phyloP scores from a whole-genome alignment of 805 yeast genomes.

The Phaffomyces opuntiae region DNA sequence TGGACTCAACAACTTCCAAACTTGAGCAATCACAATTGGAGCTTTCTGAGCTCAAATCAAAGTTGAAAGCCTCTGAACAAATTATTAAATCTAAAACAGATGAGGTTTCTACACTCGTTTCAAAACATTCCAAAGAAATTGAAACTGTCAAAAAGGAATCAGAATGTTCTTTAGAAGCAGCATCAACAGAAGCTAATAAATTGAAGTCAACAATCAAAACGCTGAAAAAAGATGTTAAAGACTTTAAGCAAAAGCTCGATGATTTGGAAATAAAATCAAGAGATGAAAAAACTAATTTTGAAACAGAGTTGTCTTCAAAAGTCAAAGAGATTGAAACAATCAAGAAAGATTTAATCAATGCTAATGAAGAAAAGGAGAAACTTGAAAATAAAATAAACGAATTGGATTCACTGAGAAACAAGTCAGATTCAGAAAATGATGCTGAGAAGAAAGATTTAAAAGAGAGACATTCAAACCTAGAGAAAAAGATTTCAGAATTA shows the following conservation, averaged over 20 bases:
- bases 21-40: neutral
- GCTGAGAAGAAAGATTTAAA: slow-evolving; percentile 2
- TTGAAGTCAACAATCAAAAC: neutral
- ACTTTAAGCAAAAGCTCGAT: too few species aligned
- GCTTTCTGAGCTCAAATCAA: neutral
- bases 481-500: slow-evolving; percentile 4
- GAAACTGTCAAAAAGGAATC: neutral
- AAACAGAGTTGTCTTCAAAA: too few species aligned
- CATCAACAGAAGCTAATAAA: neutral
- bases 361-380: too few species aligned
- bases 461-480: slow-evolving; percentile 3
- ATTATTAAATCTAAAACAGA: neutral
- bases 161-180: neutral
- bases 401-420: neutral
- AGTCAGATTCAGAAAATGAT: neutral
- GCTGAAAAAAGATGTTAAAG: too few species aligned
- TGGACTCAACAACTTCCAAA: slow-evolving; percentile 3
- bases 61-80: neutral
- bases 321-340: too few species aligned
- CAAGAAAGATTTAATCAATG: too few species aligned
- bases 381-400: neutral
- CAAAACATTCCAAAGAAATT: neutral
- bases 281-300: too few species aligned
- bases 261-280: too few species aligned
- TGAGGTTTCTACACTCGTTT: neutral